Percentiles rank a stretch among this genome's conserved stretches.
phyloP scores from a whole-genome alignment of 2,329 filamentous ascomycete species.

The Chalaropsis thielavioides region DNA sequence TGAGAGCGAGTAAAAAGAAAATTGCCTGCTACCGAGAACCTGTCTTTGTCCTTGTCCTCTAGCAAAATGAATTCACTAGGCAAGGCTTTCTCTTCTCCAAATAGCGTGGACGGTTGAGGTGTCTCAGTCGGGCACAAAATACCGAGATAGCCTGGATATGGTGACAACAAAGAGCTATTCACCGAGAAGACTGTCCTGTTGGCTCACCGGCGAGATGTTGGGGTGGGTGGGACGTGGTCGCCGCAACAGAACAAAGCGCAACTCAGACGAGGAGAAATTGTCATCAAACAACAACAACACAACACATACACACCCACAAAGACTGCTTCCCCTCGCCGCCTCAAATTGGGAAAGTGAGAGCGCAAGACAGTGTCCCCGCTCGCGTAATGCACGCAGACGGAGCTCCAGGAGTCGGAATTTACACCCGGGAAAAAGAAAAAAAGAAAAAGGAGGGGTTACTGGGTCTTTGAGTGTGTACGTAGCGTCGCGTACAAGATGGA shows the following conservation, averaged over 20 bases:
- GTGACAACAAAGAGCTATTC: not conserved
- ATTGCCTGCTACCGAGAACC: not conserved
- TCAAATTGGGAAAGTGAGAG: conserved; percentile 12
- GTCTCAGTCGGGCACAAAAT: not conserved
- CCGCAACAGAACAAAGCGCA: not conserved
- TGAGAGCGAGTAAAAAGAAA: not conserved
- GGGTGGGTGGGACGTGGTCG: not conserved
- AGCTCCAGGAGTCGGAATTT: not conserved
- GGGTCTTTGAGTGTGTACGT: not conserved
- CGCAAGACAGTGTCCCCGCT: conserved; percentile 3
- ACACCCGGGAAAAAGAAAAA: not conserved
- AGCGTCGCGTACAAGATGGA: not conserved
- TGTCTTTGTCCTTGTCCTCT: too few relatives aligned
- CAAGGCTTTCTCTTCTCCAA: too few relatives aligned
- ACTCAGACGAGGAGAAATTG: not conserved
- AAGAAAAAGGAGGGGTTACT: not conserved
- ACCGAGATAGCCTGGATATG: not conserved
- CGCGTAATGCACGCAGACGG: conserved; percentile 3
- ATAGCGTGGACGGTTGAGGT: too few relatives aligned
- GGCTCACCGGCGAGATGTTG: too few relatives aligned
- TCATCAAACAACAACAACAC: not conserved
- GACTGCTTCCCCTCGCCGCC: not conserved
- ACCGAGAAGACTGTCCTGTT: not conserved
- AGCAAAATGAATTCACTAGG: too few relatives aligned
- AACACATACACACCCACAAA: not conserved